These are phyloP conservation scores for Fusarium odoratissimum DNA, from an alignment of 2,329 filamentous ascomycete species.

Conservation along the genomic window DNA sequence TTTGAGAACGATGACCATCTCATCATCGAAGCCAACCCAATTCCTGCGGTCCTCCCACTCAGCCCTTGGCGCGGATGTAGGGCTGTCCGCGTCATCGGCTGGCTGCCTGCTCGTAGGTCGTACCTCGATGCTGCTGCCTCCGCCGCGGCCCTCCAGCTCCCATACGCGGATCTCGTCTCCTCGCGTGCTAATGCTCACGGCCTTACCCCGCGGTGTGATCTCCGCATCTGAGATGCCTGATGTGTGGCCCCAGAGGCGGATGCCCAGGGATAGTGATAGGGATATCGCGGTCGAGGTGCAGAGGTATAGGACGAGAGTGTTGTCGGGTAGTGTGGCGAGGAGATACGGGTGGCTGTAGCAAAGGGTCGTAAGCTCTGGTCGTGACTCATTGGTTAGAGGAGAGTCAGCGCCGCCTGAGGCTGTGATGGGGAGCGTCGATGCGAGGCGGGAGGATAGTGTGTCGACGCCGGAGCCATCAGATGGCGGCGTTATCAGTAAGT, in stretches of 20 bases:
- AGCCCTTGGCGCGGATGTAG: slow-evolving; percentile 18
- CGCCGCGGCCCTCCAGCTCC: slow-evolving; percentile 82
- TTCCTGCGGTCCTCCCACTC: slow-evolving; percentile 62
- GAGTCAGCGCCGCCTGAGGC: slow-evolving; percentile 30
- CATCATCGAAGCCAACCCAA: slow-evolving; percentile 90
- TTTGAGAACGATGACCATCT: slow-evolving; percentile 88
- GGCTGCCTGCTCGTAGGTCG: slow-evolving; percentile 51
- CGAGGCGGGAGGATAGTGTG: slow-evolving; percentile 52
- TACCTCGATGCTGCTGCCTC: slow-evolving; percentile 66
- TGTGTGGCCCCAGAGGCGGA: slow-evolving; percentile 89
- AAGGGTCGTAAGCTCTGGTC: slow-evolving; percentile 63
- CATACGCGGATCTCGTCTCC: slow-evolving; percentile 86
- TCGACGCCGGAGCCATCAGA: slow-evolving; percentile 43
- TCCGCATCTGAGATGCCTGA: slow-evolving; percentile 88
- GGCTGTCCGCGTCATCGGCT: slow-evolving; percentile 35
- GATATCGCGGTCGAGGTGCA: slow-evolving; percentile 77
- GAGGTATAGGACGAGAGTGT: slow-evolving; percentile 85
- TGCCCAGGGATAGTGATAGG: slow-evolving; percentile 77
- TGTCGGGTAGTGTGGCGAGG: slow-evolving; percentile 84
- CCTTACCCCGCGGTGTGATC: slow-evolving; percentile 85
- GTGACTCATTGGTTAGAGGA: slow-evolving; percentile 18
- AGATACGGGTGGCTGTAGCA: slow-evolving; percentile 87
- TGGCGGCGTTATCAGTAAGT: slow-evolving; percentile 71
- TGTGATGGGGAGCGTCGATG: slow-evolving; percentile 51
- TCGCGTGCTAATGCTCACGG: slow-evolving; percentile 86